Evolutionary conservation across 495 filamentous ascomycete genomes (phyloP), one percentile per base, ranked within the genome.

Genomic region (Alectoria sarmentosa): DNA sequence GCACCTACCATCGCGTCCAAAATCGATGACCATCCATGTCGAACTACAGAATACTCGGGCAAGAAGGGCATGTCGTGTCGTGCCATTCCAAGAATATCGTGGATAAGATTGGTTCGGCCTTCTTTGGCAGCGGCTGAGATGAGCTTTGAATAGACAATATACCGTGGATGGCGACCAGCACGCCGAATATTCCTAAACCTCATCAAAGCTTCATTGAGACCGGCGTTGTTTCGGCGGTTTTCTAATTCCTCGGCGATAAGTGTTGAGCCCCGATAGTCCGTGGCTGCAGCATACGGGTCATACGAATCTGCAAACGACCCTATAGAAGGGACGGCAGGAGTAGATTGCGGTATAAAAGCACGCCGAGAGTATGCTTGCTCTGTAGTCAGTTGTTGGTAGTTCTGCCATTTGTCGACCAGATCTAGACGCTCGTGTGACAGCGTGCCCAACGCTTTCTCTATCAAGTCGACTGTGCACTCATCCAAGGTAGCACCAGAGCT

Each of bases 1-100:
- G 92, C 91, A 69, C 91, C 90, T 65, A 98, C 88, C 93, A 97
- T 96, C 49, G 95, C 85, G 75, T 98, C 94, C 46, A 98, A 80
- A 60, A 98, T 96, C 14, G 89, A 89, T 55, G 88, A 86, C 94
- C 94, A 98, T 65, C 95, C 94, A 71, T 95, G 93, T 67, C 91
- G 85, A 44, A 97, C 92, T 65, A 89, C 84, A 42, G 85, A 82
- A 76, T 92, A 91, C 68, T 95, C 86, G 62, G 86, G 82, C 48
- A 92, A 81, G 55, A 90, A 82, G 54, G 94, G 94, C 44, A 97
- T 86, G 74, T 98, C 94, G 55, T 84, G 80, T 60, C 90, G 85
- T 9, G 94, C 94, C 83, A 94, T 94, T 63, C 79, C 84, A 34
- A 96, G 81, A 60, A 98, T 88, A 62, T 98, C 93, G 62, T 90